These are phyloP conservation scores for Fusarium bactridioides DNA, from an alignment of 2,329 filamentous ascomycete species.

Conservation along the genomic window DNA sequence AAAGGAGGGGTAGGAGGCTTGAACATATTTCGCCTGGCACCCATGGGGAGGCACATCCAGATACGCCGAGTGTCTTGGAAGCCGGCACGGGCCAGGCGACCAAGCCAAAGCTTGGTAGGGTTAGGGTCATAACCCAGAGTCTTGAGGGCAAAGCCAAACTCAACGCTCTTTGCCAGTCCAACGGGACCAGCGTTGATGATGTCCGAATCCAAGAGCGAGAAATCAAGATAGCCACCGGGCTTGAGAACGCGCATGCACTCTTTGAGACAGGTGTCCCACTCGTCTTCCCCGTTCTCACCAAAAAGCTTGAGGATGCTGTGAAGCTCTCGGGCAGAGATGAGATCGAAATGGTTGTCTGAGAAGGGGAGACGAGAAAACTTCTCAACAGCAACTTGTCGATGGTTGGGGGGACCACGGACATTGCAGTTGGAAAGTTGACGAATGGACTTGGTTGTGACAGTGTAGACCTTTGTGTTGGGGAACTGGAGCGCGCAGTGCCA, in stretches of 20 bases:
- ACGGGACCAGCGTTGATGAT: conserved; percentile 84
- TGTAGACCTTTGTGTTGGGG: conserved; percentile 86
- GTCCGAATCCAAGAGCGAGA: conserved; percentile 87
- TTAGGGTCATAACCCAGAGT: conserved; percentile 88
- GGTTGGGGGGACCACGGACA: conserved; percentile 85
- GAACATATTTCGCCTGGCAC: conserved; percentile 52
- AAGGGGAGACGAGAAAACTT: conserved; percentile 86
- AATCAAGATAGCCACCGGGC: conserved; percentile 92
- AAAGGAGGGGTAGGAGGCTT: conserved; percentile 43
- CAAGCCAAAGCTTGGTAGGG: conserved; percentile 82
- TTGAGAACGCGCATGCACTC: conserved; percentile 94
- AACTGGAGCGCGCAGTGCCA: conserved; percentile 92
- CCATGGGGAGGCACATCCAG: conserved; percentile 91
- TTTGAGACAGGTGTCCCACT: conserved; percentile 84
- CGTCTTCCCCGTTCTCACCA: conserved; percentile 74
- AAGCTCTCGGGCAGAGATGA: conserved; percentile 88
- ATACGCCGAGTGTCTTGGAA: conserved; percentile 84
- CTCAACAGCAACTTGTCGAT: conserved; percentile 81
- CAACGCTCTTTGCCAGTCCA: conserved; percentile 83
- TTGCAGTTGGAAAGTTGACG: conserved; percentile 76
- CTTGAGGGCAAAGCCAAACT: conserved; percentile 90
- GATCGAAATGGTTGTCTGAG: conserved; percentile 84
- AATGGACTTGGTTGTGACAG: conserved; percentile 78
- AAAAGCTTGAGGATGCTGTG: conserved; percentile 83
- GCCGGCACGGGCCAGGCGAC: conserved; percentile 75